Conservation (phyloP, 306 rosid genomes). For the Potentilla sterilis region DNA sequence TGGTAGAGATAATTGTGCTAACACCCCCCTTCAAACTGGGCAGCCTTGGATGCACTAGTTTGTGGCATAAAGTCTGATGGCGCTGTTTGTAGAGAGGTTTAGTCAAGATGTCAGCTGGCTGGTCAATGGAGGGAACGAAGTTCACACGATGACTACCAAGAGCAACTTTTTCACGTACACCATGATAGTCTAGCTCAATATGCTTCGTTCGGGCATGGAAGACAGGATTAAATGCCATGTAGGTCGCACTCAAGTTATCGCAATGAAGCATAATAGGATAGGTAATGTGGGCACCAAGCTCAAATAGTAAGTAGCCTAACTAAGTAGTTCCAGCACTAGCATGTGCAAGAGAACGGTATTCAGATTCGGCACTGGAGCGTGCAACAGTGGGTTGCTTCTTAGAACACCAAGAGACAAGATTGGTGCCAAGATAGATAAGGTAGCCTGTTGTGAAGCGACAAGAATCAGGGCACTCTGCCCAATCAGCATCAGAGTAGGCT, state of each 20-base stretch:
- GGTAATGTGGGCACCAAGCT: neutral
- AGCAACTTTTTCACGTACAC: too few relatives aligned
- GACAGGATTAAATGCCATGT: neutral
- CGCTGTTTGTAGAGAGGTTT: too few relatives aligned
- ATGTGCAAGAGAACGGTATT: neutral
- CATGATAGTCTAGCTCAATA: too few relatives aligned
- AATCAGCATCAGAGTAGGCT: conserved; percentile 4
- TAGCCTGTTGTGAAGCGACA: neutral
- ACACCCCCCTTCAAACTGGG: too few relatives aligned
- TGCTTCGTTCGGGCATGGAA: neutral
- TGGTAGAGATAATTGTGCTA: too few relatives aligned
- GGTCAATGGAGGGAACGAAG: too few relatives aligned
- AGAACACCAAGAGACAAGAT: neutral
- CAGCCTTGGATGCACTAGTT: too few relatives aligned
- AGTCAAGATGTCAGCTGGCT: too few relatives aligned
- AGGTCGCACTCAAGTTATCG: conserved; percentile 45
- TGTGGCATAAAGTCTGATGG: too few relatives aligned
- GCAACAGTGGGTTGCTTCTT: neutral
- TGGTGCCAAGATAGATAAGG: conserved; percentile 22
- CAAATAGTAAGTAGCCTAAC: neutral
- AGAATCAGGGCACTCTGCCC: neutral
- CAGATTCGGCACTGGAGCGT: neutral
- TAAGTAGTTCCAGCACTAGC: neutral
- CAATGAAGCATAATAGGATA: neutral
- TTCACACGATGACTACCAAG: too few relatives aligned